phyloP scores from a whole-genome alignment of 2,329 filamentous ascomycete genomes.

The Ophiostoma montium region DNA sequence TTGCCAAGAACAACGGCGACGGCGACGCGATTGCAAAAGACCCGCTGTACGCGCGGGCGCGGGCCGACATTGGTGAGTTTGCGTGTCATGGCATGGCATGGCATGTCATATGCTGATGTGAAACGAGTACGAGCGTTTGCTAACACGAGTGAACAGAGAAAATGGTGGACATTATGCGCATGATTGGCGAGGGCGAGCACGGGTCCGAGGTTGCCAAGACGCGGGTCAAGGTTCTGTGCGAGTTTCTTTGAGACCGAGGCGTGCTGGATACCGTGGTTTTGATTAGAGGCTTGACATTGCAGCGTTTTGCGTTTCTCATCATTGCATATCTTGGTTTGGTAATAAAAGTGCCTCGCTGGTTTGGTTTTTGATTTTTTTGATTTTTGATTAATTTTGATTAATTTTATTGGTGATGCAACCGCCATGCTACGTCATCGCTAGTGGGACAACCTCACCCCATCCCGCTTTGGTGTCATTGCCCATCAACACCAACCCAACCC shows the following conservation, averaged over 20 bases:
- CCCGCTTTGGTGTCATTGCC: not conserved
- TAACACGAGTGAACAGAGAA: conserved; percentile 6
- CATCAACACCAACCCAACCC: not conserved
- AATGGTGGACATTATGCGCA: conserved; percentile 51
- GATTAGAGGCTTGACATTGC: too few relatives aligned
- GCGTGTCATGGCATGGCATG: too few relatives aligned
- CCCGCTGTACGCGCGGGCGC: conserved; percentile 45
- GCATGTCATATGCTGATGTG: not conserved
- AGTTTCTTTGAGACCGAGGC: conserved; percentile 34
- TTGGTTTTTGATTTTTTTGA: too few relatives aligned
- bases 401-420: too few relatives aligned
- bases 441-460: too few relatives aligned
- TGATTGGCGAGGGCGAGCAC: conserved; percentile 39
- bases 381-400: too few relatives aligned
- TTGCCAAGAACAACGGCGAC: conserved; percentile 27
- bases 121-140: not conserved
- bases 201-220: conserved; percentile 46
- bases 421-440: too few relatives aligned
- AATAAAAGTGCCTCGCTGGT: too few relatives aligned
- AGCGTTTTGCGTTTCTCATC: not conserved
- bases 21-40: conserved; percentile 35
- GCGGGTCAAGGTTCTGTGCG: conserved; percentile 42
- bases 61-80: conserved; percentile 44
- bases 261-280: too few relatives aligned
- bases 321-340: too few relatives aligned